Evolutionary conservation across 306 rosid species (phyloP).

Genomic region (Inga leiocalycina): DNA sequence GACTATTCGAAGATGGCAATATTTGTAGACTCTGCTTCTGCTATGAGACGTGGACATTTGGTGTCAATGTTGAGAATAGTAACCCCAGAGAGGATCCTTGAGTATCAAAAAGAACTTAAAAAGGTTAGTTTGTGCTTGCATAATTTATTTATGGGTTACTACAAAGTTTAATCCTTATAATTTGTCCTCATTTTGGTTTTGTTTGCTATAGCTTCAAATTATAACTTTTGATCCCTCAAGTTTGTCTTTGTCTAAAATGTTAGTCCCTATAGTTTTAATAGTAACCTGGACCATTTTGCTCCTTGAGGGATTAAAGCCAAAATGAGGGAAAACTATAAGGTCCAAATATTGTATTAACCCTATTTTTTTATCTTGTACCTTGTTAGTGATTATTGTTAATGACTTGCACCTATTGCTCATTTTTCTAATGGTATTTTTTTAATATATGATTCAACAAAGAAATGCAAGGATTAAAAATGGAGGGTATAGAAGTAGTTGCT

Average conservation of each 20-base stretch:
- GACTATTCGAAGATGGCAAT: constrained; percentile 83
- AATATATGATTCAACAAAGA: background rate
- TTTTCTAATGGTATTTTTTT: background rate
- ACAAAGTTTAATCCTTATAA: too few relatives aligned
- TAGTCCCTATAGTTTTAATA: too few relatives aligned
- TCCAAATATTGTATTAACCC: too few relatives aligned
- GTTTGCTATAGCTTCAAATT: too few relatives aligned
- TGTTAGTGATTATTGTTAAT: constrained; percentile 5
- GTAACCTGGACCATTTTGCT: too few relatives aligned
- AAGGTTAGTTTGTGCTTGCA: constrained; percentile 58
- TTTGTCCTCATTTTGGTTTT: too few relatives aligned
- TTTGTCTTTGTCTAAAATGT: too few relatives aligned
- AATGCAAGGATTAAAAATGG: background rate
- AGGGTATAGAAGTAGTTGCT: background rate
- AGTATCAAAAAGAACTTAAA: constrained; percentile 79
- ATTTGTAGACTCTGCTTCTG: constrained; percentile 71
- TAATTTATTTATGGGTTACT: background rate
- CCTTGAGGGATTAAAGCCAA: too few relatives aligned
- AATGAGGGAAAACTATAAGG: too few relatives aligned
- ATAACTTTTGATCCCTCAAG: too few relatives aligned
- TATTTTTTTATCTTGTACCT: background rate
- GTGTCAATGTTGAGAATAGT: constrained; percentile 64
- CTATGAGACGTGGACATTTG: constrained; percentile 64
- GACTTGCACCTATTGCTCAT: background rate
- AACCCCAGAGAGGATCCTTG: constrained; percentile 57